Evolutionary conservation across 2,329 filamentous ascomycete genomes (phyloP), one percentile per base, ranked within the genome.

Genomic region (Pestalotiopsis sp.): DNA sequence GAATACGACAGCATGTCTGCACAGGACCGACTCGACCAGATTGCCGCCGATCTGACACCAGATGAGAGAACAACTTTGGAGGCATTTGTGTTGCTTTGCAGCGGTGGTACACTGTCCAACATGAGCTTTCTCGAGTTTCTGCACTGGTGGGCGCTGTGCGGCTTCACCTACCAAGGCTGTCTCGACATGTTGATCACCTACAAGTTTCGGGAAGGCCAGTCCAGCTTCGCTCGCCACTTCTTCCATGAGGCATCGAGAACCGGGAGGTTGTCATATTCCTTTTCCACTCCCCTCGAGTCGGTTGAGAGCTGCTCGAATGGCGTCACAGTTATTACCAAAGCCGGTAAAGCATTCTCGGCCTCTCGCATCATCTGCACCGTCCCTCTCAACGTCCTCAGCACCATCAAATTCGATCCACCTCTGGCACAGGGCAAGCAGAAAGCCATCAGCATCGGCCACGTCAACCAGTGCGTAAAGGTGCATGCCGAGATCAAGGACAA

Each of bases 391-490:
- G 79, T 81, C 7, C 74, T 81, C 4, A 72, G 69, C 52, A 73
- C 72, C 3, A 71, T 81, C 27, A 68, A 67, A 0, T 82, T 81
- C 68, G 71, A 75, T 4, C 80, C 80, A 1, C 76, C 77, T 1
- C 69, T 81, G 13, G 67, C 71, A 2, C 13, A 66, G 0, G 74
- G 73, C 13, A 79, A 79, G 52, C 61, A 36, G 6, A 58, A 69
- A 7, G 80, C 80, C 11, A 71, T 75, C 2, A 67, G 68, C 1
- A 73, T 72, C 3, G 78, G 77, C 0, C 78, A 81, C 69, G 77
- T 81, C 38, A 81, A 81, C 66, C 76, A 80, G 63, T 77, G 74
- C 52, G 71, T 76, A 68, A 82, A 82, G 61, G 76, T 82, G 2
- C 80, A 82, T 68, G 80, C 79, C 2, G 80, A 81, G 39, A 71